phyloP scores from a whole-genome alignment of 1,139 yeast species.

The Nakaseomyces kungkrabaensis region DNA sequence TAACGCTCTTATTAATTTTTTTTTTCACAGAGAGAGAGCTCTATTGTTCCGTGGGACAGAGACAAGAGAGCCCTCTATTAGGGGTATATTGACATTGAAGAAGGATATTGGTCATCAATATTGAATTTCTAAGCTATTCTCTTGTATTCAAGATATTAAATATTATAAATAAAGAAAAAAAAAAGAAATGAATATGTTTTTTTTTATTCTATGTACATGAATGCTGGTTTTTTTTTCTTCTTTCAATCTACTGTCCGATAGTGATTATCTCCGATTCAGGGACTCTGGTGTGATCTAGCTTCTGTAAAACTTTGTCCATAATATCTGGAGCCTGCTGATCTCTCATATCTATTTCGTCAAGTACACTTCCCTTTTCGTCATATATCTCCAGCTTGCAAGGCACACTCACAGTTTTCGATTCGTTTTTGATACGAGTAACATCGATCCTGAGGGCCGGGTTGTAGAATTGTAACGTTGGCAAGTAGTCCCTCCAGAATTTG shows the following conservation, averaged over 20 bases:
- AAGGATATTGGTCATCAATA: too few species aligned
- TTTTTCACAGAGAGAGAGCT: too few species aligned
- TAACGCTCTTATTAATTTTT: too few species aligned
- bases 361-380: constrained; percentile 21
- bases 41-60: too few species aligned
- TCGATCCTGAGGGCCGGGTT: constrained; percentile 60
- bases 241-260: not conserved
- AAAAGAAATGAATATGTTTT: too few species aligned
- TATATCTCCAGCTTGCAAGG: constrained; percentile 24
- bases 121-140: too few species aligned
- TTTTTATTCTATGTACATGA: not conserved
- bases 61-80: too few species aligned
- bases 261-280: constrained; percentile 10
- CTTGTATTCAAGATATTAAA: too few species aligned
- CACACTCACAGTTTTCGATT: constrained; percentile 23
- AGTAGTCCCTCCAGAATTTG: constrained; percentile 59
- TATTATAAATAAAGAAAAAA: too few species aligned
- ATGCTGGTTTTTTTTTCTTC: not conserved
- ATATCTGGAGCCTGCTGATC: constrained; percentile 18
- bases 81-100: too few species aligned
- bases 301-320: constrained; percentile 21
- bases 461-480: constrained; percentile 75
- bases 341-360: constrained; percentile 23
- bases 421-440: constrained; percentile 46
- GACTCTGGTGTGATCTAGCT: constrained; percentile 18